Percentiles rank a stretch among this genome's conserved stretches.
phyloP scores from a whole-genome alignment of 75 land plant species.

The Sequoia sempervirens region DNA sequence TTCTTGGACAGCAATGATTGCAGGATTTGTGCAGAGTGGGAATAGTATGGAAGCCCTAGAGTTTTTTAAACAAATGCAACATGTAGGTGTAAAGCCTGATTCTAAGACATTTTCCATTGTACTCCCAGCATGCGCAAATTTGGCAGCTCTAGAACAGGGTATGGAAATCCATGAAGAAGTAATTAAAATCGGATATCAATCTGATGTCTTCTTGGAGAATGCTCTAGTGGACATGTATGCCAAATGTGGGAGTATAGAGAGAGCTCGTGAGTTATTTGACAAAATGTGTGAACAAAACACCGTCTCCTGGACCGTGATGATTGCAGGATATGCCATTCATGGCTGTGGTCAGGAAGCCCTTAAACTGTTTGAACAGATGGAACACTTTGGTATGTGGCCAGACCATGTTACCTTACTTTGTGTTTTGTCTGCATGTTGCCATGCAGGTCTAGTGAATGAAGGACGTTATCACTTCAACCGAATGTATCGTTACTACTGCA shows the following conservation, averaged over 20 bases:
- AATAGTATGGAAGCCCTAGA: background rate
- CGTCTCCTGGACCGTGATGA: slow-evolving; percentile 19
- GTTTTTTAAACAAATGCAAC: background rate
- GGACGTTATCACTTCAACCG: background rate
- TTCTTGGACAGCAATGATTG: background rate
- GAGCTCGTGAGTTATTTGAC: slow-evolving; percentile 8
- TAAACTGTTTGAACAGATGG: slow-evolving; percentile 11
- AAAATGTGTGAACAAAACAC: slow-evolving; percentile 7
- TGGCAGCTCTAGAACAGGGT: slow-evolving; percentile 6
- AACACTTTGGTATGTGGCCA: slow-evolving; percentile 6
- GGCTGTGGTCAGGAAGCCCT: slow-evolving; percentile 14
- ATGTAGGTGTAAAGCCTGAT: background rate
- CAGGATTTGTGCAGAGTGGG: background rate
- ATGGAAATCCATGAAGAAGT: slow-evolving; percentile 1
- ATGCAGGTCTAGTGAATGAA: slow-evolving; percentile 4
- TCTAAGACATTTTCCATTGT: background rate
- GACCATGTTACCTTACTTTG: slow-evolving; percentile 3
- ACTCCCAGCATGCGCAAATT: background rate
- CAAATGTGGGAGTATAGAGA: slow-evolving; percentile 22
- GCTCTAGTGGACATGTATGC: slow-evolving; percentile 13
- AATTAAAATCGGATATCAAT: background rate
- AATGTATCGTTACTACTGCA: background rate
- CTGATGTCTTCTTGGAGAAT: background rate
- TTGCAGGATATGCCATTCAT: slow-evolving; percentile 19
- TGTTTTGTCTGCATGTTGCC: slow-evolving; percentile 4